Conservation (phyloP, 768 basidiomycete species). For the Termitomyces heimii region DNA sequence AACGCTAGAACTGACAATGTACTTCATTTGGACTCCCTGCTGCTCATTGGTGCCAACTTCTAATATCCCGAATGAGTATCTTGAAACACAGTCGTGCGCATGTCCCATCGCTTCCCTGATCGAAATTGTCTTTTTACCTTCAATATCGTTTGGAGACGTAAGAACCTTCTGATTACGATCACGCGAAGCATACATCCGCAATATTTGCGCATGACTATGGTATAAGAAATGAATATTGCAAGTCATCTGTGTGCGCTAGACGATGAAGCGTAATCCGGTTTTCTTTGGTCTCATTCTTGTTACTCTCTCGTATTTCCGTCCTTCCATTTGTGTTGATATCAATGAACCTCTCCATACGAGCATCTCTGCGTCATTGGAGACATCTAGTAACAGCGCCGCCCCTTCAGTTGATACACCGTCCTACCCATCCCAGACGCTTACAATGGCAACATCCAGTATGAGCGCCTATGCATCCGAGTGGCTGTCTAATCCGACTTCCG, state of each 20-base stretch:
- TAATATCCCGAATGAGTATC: too few relatives aligned
- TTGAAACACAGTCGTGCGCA: not conserved
- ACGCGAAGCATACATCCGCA: not conserved
- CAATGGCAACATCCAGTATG: not conserved
- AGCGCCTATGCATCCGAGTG: not conserved
- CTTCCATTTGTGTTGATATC: not conserved
- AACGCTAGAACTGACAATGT: not conserved
- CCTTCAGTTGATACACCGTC: not conserved
- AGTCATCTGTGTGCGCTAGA: not conserved
- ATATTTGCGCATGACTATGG: not conserved
- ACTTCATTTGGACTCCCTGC: not conserved
- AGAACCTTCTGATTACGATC: not conserved
- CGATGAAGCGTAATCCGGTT: not conserved
- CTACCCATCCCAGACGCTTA: not conserved
- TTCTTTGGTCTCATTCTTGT: not conserved
- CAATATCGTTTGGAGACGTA: not conserved
- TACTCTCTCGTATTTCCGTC: not conserved
- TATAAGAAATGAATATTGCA: not conserved
- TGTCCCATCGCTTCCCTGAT: not conserved
- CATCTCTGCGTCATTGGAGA: not conserved
- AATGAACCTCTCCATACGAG: not conserved
- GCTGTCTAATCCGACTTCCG: not conserved
- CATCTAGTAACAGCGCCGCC: not conserved
- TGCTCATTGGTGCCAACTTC: not conserved
- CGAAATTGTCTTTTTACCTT: not conserved